phyloP scores from a whole-genome alignment of 2,329 filamentous ascomycete genomes.

The Stromatinia cepivora region DNA sequence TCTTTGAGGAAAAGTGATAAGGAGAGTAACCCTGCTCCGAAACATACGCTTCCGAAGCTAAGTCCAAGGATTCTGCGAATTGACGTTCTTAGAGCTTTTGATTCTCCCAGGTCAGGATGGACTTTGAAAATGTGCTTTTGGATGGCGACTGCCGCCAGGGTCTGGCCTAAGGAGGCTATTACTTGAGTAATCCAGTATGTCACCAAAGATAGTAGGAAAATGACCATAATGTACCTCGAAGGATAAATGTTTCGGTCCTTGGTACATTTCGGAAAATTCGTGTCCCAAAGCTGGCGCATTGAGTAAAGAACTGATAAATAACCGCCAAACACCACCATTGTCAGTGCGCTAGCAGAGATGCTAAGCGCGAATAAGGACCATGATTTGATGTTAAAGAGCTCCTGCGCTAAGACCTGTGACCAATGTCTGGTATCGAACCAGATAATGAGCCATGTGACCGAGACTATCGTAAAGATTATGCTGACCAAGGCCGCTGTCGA shows the following conservation, averaged over 20 bases:
- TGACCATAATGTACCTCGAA: no score
- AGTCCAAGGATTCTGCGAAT: background rate
- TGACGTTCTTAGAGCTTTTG: background rate
- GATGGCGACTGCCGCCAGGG: background rate
- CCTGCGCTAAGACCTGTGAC: background rate
- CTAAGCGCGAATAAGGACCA: background rate
- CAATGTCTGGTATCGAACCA: background rate
- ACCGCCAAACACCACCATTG: background rate
- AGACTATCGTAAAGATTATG: background rate
- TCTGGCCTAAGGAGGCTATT: background rate
- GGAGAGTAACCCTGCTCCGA: background rate
- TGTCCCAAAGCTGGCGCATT: background rate
- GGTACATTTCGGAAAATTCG: background rate
- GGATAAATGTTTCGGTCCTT: background rate
- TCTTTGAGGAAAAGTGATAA: background rate
- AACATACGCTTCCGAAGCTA: background rate
- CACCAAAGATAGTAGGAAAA: background rate
- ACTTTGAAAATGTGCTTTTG: background rate
- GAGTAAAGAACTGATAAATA: background rate
- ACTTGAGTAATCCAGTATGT: slow-evolving; percentile 3
- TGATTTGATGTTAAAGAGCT: background rate
- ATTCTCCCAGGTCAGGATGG: background rate
- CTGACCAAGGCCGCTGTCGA: background rate
- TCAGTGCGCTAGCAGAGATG: background rate
- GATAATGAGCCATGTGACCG: background rate